phyloP scores from a whole-genome alignment of 2,329 filamentous ascomycete species.

The Triangularia verruculosa region DNA sequence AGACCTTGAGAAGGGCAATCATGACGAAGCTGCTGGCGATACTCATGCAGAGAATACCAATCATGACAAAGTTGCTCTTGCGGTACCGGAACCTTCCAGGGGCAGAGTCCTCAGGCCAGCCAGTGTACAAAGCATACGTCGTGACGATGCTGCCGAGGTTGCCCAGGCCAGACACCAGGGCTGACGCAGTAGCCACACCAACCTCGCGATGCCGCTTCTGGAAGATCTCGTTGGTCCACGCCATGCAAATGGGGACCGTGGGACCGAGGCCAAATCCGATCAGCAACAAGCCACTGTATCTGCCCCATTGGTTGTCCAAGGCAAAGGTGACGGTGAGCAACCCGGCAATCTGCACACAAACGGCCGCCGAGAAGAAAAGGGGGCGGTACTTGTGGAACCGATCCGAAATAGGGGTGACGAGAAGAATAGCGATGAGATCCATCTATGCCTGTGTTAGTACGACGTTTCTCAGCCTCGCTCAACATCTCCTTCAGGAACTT shows the following conservation, averaged over 20 bases:
- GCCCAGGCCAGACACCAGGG: slow-evolving; percentile 80
- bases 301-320: slow-evolving; percentile 68
- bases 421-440: slow-evolving; percentile 82
- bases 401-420: slow-evolving; percentile 82
- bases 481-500: slow-evolving; percentile 36
- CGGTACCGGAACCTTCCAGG: slow-evolving; percentile 69
- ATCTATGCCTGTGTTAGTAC: slow-evolving; percentile 49
- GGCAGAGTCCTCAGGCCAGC: slow-evolving; percentile 75
- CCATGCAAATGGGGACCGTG: slow-evolving; percentile 90
- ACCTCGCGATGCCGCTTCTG: slow-evolving; percentile 86
- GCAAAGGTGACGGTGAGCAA: slow-evolving; percentile 78
- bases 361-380: slow-evolving; percentile 75
- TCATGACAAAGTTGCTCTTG: slow-evolving; percentile 83
- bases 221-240: slow-evolving; percentile 89
- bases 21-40: slow-evolving; percentile 70
- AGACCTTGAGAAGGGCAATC: slow-evolving; percentile 60
- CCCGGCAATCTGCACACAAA: slow-evolving; percentile 76
- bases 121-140: slow-evolving; percentile 84
- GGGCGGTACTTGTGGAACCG: slow-evolving; percentile 78
- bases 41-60: slow-evolving; percentile 76
- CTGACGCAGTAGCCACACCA: slow-evolving; percentile 80
- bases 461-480: not conserved
- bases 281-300: slow-evolving; percentile 85
- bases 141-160: slow-evolving; percentile 84
- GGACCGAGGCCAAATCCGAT: slow-evolving; percentile 88